A percentile compares a stretch with the other conserved stretches of the same genome.
Evolutionary conservation across 2,329 filamentous ascomycete species (phyloP).

Genomic region (Onygenales sp.): DNA sequence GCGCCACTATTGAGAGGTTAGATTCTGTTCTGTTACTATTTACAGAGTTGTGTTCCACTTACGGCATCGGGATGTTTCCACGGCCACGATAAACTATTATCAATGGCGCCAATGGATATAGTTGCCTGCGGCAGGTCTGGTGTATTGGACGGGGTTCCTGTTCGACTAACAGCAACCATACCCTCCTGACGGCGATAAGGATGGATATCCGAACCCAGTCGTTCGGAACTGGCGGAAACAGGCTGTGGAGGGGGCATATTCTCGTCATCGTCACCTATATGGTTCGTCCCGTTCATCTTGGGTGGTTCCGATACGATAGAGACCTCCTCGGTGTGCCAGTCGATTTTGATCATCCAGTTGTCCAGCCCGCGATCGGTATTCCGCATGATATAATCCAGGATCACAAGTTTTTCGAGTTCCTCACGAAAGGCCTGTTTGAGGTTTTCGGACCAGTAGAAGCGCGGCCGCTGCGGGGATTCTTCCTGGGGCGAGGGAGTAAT

Average conservation of each 20-base stretch:
- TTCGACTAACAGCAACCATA: slow-evolving; percentile 64
- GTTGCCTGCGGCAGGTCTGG: slow-evolving; percentile 42
- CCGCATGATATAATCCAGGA: slow-evolving; percentile 97
- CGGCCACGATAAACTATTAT: slow-evolving; percentile 96
- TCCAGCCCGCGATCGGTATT: slow-evolving; percentile 95
- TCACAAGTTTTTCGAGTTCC: slow-evolving; percentile 92
- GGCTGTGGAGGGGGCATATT: slow-evolving; percentile 49
- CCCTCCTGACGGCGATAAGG: slow-evolving; percentile 72
- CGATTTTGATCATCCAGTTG: slow-evolving; percentile 99
- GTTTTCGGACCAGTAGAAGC: slow-evolving; percentile 76
- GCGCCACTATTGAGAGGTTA: slow-evolving; percentile 44
- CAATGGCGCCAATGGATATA: slow-evolving; percentile 82
- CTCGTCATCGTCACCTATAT: slow-evolving; percentile 39
- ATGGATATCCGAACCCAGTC: slow-evolving; percentile 19
- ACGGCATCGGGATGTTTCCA: slow-evolving; percentile 96
- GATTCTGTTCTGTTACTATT: slow-evolving; percentile 7
- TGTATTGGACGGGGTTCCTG: slow-evolving; percentile 41
- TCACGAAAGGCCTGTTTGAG: slow-evolving; percentile 90
- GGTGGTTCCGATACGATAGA: slow-evolving; percentile 80
- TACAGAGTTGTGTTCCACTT: slow-evolving; percentile 20
- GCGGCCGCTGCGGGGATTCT: slow-evolving; percentile 34
- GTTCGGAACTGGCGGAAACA: slow-evolving; percentile 43
- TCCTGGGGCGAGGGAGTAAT: slow-evolving; percentile 35
- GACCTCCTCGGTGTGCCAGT: slow-evolving; percentile 72
- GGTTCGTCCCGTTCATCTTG: slow-evolving; percentile 44